phyloP scores from a whole-genome alignment of 140 eudicot genomes.

The Cichorium intybus region DNA sequence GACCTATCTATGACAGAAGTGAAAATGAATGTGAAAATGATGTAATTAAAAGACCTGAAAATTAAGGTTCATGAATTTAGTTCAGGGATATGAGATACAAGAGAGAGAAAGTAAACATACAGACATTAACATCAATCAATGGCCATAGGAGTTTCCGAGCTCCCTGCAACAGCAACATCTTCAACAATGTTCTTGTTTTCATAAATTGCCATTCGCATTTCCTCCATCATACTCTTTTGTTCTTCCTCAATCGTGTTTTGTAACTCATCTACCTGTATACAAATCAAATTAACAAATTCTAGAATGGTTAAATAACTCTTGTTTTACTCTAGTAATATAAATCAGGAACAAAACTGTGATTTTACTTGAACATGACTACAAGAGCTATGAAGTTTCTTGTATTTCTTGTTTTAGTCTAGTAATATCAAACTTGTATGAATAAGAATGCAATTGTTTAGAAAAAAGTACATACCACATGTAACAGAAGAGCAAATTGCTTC shows the following conservation, averaged over 20 bases:
- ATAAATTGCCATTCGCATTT: constrained; percentile 67
- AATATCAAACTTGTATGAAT: no score
- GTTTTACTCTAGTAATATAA: no score
- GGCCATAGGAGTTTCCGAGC: constrained; percentile 64
- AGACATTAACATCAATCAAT: constrained; percentile 46
- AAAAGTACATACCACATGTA: constrained; percentile 83
- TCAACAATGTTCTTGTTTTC: constrained; percentile 68
- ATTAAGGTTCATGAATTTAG: constrained; percentile 5
- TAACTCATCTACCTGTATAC: constrained; percentile 80
- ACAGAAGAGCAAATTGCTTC: constrained; percentile 83
- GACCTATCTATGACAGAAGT: neutral
- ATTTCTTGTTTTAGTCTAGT: no score
- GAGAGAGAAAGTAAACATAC: constrained; percentile 6
- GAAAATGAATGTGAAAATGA: no score
- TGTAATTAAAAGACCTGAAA: neutral
- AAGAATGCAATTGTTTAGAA: constrained; percentile 15
- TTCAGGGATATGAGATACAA: constrained; percentile 4
- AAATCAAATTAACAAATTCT: no score
- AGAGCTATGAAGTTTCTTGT: no score
- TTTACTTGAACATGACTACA: no score
- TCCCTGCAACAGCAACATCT: constrained; percentile 52
- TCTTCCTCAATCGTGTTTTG: constrained; percentile 90
- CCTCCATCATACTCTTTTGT: constrained; percentile 74
- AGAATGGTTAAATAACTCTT: no score
- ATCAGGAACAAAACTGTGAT: no score